Evolutionary conservation across 768 basidiomycete species (phyloP).

Genomic region (Ramaria sp.): DNA sequence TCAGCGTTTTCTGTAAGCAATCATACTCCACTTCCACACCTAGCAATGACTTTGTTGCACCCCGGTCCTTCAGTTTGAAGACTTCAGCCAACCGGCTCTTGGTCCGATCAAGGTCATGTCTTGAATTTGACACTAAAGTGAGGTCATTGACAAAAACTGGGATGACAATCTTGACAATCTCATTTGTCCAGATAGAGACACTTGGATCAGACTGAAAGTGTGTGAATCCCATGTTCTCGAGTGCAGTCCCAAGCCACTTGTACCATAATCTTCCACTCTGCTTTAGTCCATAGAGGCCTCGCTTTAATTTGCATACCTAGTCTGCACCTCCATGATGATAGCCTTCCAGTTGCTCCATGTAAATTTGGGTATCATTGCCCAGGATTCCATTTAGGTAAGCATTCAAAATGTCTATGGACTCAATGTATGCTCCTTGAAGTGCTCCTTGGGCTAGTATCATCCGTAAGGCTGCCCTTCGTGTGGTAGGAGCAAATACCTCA

Average conservation of each 20-base stretch:
- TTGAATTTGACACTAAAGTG: conserved; percentile 17
- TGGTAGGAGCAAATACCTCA: too few relatives aligned
- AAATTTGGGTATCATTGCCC: too few relatives aligned
- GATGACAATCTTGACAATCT: conserved; percentile 18
- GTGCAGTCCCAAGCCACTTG: conserved; percentile 4
- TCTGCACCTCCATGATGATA: too few relatives aligned
- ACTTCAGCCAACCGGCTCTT: conserved; percentile 16
- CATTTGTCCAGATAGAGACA: conserved; percentile 19
- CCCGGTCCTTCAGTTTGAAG: conserved; percentile 20
- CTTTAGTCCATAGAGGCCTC: conserved; percentile 15
- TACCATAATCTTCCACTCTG: conserved; percentile 13
- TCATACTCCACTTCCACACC: conserved; percentile 15
- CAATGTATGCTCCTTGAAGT: too few relatives aligned
- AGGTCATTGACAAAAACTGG: conserved; percentile 24
- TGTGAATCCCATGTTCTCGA: conserved; percentile 8
- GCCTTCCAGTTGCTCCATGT: too few relatives aligned
- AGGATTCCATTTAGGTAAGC: too few relatives aligned
- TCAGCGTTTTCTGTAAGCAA: neutral
- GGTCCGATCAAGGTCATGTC: conserved; percentile 11
- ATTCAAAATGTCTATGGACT: too few relatives aligned
- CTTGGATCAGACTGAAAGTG: conserved; percentile 14
- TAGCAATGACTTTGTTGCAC: conserved; percentile 15
- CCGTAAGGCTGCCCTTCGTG: too few relatives aligned
- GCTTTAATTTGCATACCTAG: neutral
- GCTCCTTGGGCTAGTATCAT: too few relatives aligned